Conservation (phyloP, 106 monocot species). For the Dendrobium nobile region DNA sequence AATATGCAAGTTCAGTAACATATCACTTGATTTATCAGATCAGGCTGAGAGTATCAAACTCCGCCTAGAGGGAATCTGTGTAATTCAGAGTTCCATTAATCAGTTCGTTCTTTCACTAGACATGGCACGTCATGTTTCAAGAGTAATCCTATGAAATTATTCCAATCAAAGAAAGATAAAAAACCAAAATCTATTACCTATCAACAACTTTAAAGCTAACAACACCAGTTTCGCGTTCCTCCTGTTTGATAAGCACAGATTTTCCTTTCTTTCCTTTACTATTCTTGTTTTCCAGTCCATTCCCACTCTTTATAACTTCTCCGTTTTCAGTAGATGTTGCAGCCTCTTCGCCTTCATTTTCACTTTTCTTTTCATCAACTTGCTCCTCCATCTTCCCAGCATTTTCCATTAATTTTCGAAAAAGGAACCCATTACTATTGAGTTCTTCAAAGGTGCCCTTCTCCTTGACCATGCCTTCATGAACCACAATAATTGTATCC, state of each 20-base stretch:
- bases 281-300: slow-evolving; percentile 24
- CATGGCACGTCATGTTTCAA: not conserved
- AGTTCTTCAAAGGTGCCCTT: slow-evolving; percentile 95
- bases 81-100: not conserved
- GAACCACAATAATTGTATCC: slow-evolving; percentile 80
- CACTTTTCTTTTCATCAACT: slow-evolving; percentile 42
- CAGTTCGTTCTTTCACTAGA: not conserved
- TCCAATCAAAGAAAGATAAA: not conserved
- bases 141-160: not conserved
- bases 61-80: not conserved
- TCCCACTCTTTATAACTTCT: slow-evolving; percentile 14
- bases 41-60: not conserved
- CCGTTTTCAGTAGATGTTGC: slow-evolving; percentile 39
- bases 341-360: slow-evolving; percentile 14
- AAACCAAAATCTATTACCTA: slow-evolving; percentile 33
- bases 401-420: slow-evolving; percentile 99
- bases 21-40: not conserved
- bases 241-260: slow-evolving; percentile 81
- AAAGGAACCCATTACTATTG: slow-evolving; percentile 52
- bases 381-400: slow-evolving; percentile 98
- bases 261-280: slow-evolving; percentile 51
- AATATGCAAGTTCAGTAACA: not conserved
- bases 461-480: slow-evolving; percentile 93
- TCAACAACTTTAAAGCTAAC: slow-evolving; percentile 64
- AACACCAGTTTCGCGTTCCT: slow-evolving; percentile 97